phyloP scores from a whole-genome alignment of 2,329 filamentous ascomycete species.

The Beauveria asiatica region DNA sequence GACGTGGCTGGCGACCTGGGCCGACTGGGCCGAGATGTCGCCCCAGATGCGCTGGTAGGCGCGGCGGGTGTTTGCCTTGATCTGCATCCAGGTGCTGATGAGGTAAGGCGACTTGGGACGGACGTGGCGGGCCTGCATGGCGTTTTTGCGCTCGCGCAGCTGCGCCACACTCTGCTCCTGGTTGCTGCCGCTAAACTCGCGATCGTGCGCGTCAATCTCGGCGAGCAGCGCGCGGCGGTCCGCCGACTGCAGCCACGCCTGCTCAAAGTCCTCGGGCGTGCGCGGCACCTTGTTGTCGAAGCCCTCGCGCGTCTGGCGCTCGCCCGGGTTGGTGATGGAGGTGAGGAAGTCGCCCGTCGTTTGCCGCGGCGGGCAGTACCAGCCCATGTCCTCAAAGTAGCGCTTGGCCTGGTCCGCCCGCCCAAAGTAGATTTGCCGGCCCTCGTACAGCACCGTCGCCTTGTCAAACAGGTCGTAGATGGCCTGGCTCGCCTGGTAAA shows the following conservation, averaged over 20 bases:
- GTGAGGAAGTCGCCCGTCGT: constrained; percentile 65
- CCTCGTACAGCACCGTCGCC: constrained; percentile 65
- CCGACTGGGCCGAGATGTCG: constrained; percentile 39
- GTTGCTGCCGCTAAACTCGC: constrained; percentile 34
- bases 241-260: constrained; percentile 35
- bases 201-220: constrained; percentile 44
- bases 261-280: constrained; percentile 61
- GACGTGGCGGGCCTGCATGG: constrained; percentile 42
- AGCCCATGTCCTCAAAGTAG: constrained; percentile 64
- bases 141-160: constrained; percentile 39
- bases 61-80: constrained; percentile 41
- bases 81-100: constrained; percentile 46
- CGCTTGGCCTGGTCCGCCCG: constrained; percentile 47
- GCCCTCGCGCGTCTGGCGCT: constrained; percentile 47
- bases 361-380: constrained; percentile 56
- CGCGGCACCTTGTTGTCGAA: constrained; percentile 55
- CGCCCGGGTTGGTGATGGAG: constrained; percentile 55
- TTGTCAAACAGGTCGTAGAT: constrained; percentile 72
- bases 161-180: constrained; percentile 29
- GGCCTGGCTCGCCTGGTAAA: constrained; percentile 63
- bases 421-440: constrained; percentile 70
- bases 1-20: constrained; percentile 38
- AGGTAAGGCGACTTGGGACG: constrained; percentile 48
- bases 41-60: constrained; percentile 45
- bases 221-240: constrained; percentile 33